Conservation (phyloP, 805 yeast species). For the Cyberlindnera veronae region DNA sequence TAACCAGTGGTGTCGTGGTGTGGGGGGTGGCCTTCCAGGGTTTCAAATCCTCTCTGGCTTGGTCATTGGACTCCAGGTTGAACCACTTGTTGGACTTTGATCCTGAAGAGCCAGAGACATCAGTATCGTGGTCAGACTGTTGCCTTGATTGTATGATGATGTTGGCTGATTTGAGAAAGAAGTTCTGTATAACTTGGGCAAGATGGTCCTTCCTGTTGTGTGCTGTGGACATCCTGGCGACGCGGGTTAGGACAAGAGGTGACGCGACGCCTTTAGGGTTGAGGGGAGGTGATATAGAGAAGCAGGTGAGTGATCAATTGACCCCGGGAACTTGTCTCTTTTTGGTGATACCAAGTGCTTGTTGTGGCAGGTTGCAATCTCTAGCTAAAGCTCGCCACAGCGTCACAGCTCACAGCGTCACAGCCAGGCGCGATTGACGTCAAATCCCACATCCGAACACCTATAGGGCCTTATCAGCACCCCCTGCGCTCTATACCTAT, state of each 20-base stretch:
- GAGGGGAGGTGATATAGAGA: too few relatives aligned
- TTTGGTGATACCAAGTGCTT: background rate
- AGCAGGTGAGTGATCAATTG: too few relatives aligned
- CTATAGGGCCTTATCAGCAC: background rate
- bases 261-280: too few relatives aligned
- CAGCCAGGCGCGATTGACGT: background rate
- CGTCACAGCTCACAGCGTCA: too few relatives aligned
- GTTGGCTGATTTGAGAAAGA: slow-evolving; percentile 61
- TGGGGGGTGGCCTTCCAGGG: slow-evolving; percentile 50
- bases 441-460: background rate
- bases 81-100: slow-evolving; percentile 57
- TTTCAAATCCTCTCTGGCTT: slow-evolving; percentile 51
- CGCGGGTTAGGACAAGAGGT: too few relatives aligned
- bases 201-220: slow-evolving; percentile 21
- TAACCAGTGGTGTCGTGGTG: slow-evolving; percentile 72
- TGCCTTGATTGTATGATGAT: slow-evolving; percentile 50
- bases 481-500: too few relatives aligned
- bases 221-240: background rate
- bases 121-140: too few relatives aligned
- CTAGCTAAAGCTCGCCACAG: too few relatives aligned
- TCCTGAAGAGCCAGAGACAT: slow-evolving; percentile 1
- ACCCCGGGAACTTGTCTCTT: too few relatives aligned
- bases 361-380: too few relatives aligned
- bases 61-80: slow-evolving; percentile 44
- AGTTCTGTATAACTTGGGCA: slow-evolving; percentile 39